These are phyloP conservation scores for Phytophthora sansomeana DNA, from an alignment of 352 stramenopile species.

Conservation along the genomic window DNA sequence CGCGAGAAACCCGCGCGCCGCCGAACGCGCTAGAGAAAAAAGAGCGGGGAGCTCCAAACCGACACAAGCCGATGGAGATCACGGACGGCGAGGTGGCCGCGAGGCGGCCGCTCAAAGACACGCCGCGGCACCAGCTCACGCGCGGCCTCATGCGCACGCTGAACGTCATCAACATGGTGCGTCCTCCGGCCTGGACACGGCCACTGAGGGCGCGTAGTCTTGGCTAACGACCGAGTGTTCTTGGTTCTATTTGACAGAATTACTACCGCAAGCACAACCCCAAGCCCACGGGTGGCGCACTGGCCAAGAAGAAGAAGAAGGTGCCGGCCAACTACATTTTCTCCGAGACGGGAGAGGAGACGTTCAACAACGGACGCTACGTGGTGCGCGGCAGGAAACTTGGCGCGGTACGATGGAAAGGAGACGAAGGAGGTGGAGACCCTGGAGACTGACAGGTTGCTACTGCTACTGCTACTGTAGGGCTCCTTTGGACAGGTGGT, in stretches of 20 bases:
- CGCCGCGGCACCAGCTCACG: constrained; percentile 86
- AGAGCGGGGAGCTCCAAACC: constrained; percentile 21
- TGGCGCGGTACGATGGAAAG: constrained; percentile 65
- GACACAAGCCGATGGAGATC: constrained; percentile 37
- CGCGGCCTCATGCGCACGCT: constrained; percentile 96
- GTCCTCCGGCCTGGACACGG: constrained; percentile 3
- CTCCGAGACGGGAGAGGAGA: constrained; percentile 57
- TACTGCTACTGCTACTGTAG: constrained; percentile 32
- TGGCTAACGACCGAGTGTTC: not conserved
- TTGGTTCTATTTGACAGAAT: constrained; percentile 63
- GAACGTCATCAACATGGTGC: constrained; percentile 96
- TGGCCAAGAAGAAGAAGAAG: constrained; percentile 72
- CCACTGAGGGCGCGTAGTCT: no score
- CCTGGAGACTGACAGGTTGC: constrained; percentile 21
- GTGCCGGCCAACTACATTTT: constrained; percentile 70
- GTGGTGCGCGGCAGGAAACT: constrained; percentile 71
- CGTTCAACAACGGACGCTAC: constrained; percentile 84
- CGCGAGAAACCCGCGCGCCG: constrained; percentile 27
- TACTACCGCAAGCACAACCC: constrained; percentile 85
- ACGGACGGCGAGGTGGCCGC: constrained; percentile 18
- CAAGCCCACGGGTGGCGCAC: constrained; percentile 42
- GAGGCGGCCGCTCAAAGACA: constrained; percentile 43
- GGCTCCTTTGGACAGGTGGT: constrained; percentile 89
- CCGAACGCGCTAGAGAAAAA: not conserved
- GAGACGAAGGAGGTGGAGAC: not conserved